Evolutionary conservation across 2,329 filamentous ascomycete species (phyloP), one percentile per base, ranked within the genome.

Genomic region (Colletotrichum gloeosporioides): DNA sequence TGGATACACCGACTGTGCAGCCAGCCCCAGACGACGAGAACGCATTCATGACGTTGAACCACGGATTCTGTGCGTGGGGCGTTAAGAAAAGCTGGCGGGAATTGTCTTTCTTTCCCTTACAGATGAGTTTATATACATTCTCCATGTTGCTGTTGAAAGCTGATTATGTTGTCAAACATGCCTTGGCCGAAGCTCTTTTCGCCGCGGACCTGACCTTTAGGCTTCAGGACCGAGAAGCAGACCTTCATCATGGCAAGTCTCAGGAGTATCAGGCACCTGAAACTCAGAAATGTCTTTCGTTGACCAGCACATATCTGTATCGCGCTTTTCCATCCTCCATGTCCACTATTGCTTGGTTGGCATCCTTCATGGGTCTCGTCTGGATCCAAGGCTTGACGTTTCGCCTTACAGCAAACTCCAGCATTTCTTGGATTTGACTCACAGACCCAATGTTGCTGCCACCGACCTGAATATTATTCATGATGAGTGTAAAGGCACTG

Each of bases 401-500:
- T 81, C 91, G 88, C 65, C 90, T 86, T 0, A 86, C 89, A n/a
- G 88, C 89, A 73, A 92, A 86, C 63, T 87, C 73, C 62, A 92
- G 79, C 91, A 92, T 92, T 78, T 90, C 88, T 63, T 86, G 84
- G 49, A 92, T 92, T 78, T 91, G 87, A 27, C 67, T 32, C 3
- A 78, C 78, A 12, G 84, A 84, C 4, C 89, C 89, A 75, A 90
- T 81, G 27, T 78, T 67, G 57, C 68, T 70, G 34, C 89, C 90
- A 0, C 86, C 87, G 18, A 92, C 81, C 78, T 86, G 88, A 32
- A 87, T 82, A 4, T 89, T 89, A 79, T 92, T 93, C 49, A 84
- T 85, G 59, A 93, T 91, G 78, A 94, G 82, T 16, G 87, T 83
- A 78, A 89, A 90, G 4, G 89, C 90, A 78, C 85, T 86, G 77